These are phyloP conservation scores for Talaromyces sp. DNA, from an alignment of 2,329 filamentous ascomycete genomes.

Conservation along the genomic window DNA sequence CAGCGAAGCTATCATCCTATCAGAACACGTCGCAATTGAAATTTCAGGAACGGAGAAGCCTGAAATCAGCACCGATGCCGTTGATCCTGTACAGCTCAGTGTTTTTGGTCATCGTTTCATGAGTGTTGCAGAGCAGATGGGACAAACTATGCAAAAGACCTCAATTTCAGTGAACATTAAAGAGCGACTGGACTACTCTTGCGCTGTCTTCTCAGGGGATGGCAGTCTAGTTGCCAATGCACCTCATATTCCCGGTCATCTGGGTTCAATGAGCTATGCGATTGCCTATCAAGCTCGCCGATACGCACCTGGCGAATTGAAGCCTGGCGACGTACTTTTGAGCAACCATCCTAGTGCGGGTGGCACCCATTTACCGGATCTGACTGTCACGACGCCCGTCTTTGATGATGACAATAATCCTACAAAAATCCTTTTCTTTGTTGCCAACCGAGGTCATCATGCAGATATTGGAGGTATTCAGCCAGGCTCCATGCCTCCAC, in stretches of 20 bases:
- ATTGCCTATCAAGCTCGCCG: constrained; percentile 74
- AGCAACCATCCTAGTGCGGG: constrained; percentile 82
- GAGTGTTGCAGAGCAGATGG: constrained; percentile 59
- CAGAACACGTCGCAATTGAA: constrained; percentile 87
- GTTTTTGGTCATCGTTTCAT: constrained; percentile 57
- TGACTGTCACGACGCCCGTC: constrained; percentile 75
- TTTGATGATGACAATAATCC: constrained; percentile 57
- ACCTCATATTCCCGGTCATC: constrained; percentile 74
- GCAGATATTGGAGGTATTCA: constrained; percentile 81
- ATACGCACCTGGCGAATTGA: constrained; percentile 68
- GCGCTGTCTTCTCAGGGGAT: constrained; percentile 71
- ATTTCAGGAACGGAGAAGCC: constrained; percentile 44
- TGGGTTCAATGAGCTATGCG: constrained; percentile 82
- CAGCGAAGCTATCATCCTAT: constrained; percentile 71
- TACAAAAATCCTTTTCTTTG: constrained; percentile 74
- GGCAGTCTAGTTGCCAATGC: constrained; percentile 67
- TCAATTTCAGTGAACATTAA: constrained; percentile 67
- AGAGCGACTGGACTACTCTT: constrained; percentile 81
- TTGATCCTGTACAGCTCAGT: constrained; percentile 52
- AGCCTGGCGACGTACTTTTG: constrained; percentile 75
- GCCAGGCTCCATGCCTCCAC: constrained; percentile 74
- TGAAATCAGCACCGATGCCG: constrained; percentile 23
- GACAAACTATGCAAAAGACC: constrained; percentile 54
- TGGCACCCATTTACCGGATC: constrained; percentile 78
- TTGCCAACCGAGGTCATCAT: constrained; percentile 74